Evolutionary conservation across 352 stramenopile species (phyloP).

Genomic region (Pseudoperonospora humuli): DNA sequence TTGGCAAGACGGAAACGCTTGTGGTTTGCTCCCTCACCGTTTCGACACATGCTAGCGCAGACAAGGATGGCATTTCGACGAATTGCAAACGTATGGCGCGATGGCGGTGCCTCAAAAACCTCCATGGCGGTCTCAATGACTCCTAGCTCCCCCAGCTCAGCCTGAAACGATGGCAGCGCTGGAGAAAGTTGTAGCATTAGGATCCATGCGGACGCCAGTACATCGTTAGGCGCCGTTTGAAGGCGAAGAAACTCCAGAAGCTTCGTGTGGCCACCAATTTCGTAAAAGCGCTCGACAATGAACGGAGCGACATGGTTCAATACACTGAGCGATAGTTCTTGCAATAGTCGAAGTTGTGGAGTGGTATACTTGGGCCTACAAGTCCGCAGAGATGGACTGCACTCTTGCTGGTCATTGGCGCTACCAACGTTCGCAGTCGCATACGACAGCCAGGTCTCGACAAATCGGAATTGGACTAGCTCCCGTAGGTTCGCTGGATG

Average conservation of each 20-base stretch:
- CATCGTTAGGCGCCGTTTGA: conserved; percentile 27
- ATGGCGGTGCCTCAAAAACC: conserved; percentile 37
- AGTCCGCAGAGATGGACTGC: too few species aligned
- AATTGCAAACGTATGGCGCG: conserved; percentile 48
- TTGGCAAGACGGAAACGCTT: conserved; percentile 41
- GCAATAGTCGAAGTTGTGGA: conserved; percentile 42
- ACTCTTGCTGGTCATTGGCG: too few species aligned
- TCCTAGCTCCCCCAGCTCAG: conserved; percentile 35
- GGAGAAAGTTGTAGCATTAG: conserved; percentile 44
- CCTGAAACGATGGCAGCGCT: conserved; percentile 27
- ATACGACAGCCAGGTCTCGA: conserved; percentile 57
- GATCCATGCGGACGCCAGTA: too few species aligned
- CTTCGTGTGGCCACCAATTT: conserved; percentile 36
- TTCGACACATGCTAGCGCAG: conserved; percentile 48
- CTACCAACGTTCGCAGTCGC: too few species aligned
- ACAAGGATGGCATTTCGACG: conserved; percentile 54
- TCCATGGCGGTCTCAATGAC: conserved; percentile 46
- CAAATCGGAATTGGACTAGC: conserved; percentile 60
- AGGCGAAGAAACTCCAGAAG: conserved; percentile 48
- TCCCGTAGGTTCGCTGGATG: conserved; percentile 48
- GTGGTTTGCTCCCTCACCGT: conserved; percentile 41
- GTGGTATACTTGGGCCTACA: conserved; percentile 38
- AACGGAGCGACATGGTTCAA: conserved; percentile 41
- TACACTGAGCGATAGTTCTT: conserved; percentile 48
- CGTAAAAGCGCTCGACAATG: conserved; percentile 51